Conservation (phyloP, 352 stramenopile genomes). For the Achlya hypogyna region DNA sequence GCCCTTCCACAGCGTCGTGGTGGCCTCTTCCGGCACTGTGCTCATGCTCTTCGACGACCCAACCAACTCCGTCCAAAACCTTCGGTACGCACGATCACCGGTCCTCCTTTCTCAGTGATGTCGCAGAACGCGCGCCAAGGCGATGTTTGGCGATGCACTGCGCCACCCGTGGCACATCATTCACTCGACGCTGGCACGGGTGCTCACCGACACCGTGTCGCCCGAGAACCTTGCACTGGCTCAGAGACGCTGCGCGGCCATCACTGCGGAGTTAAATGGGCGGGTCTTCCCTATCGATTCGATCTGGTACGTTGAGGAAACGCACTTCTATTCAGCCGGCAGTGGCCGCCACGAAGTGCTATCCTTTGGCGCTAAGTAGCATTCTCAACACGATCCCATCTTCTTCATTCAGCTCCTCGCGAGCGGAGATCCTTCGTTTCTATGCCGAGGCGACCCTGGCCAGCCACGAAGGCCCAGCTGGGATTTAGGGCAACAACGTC, state of each 20-base stretch:
- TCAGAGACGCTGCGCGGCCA: constrained; percentile 39
- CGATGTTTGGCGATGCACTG: constrained; percentile 32
- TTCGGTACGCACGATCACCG: constrained; percentile 17
- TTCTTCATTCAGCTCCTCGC: not conserved
- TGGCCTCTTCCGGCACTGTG: constrained; percentile 52
- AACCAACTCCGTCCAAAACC: not conserved
- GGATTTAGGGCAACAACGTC: not conserved
- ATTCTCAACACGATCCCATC: not conserved
- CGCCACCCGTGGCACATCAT: constrained; percentile 40
- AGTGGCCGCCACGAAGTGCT: not conserved
- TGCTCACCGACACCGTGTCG: constrained; percentile 39
- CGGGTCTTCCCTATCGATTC: constrained; percentile 33
- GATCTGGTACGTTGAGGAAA: constrained; percentile 67
- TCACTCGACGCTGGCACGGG: constrained; percentile 51
- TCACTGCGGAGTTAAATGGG: constrained; percentile 32
- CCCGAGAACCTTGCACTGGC: constrained; percentile 28
- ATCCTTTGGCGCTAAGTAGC: not conserved
- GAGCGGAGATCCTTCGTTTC: not conserved
- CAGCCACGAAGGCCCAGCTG: not conserved
- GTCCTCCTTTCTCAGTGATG: constrained; percentile 45
- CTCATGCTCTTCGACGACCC: constrained; percentile 57
- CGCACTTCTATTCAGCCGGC: constrained; percentile 42
- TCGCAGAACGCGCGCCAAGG: constrained; percentile 37
- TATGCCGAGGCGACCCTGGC: not conserved
- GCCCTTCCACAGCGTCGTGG: constrained; percentile 38